Conservation (phyloP, 2,329 filamentous ascomycete genomes). For the Tetracladium maxilliforme region DNA sequence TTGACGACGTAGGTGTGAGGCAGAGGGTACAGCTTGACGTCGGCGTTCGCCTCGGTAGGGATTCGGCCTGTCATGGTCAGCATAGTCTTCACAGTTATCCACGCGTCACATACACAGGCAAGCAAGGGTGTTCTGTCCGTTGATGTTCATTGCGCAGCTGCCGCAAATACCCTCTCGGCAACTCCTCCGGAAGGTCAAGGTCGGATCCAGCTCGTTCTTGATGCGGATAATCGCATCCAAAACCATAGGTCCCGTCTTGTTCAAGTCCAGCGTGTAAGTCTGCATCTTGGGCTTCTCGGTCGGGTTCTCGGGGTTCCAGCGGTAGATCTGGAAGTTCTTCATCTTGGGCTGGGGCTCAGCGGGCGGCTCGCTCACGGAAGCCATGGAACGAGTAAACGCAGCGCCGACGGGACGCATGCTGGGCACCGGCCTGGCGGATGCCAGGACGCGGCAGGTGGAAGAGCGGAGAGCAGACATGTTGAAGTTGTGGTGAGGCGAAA, state of each 20-base stretch:
- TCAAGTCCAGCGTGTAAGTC: slow-evolving; percentile 84
- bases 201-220: slow-evolving; percentile 98
- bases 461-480: slow-evolving; percentile 49
- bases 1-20: slow-evolving; percentile 99
- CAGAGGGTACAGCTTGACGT: slow-evolving; percentile 92
- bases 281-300: slow-evolving; percentile 92
- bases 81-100: not conserved
- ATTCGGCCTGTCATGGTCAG: slow-evolving; percentile 60
- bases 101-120: slow-evolving; percentile 67
- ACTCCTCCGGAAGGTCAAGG: slow-evolving; percentile 86
- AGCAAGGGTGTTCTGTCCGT: slow-evolving; percentile 93
- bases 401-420: slow-evolving; percentile 18
- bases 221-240: slow-evolving; percentile 92
- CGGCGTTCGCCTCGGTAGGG: slow-evolving; percentile 62
- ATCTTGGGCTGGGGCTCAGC: slow-evolving; percentile 50
- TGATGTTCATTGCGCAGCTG: slow-evolving; percentile 99
- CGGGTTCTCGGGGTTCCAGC: slow-evolving; percentile 92
- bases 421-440: slow-evolving; percentile 21
- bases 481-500: too few relatives aligned
- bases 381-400: slow-evolving; percentile 35
- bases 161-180: slow-evolving; percentile 98
- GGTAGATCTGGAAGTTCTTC: slow-evolving; percentile 98
- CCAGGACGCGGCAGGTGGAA: slow-evolving; percentile 34
- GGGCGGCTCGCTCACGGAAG: slow-evolving; percentile 31
- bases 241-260: slow-evolving; percentile 99